Conservation (phyloP, 179 eudicot species). For the Camellia oleifera region DNA sequence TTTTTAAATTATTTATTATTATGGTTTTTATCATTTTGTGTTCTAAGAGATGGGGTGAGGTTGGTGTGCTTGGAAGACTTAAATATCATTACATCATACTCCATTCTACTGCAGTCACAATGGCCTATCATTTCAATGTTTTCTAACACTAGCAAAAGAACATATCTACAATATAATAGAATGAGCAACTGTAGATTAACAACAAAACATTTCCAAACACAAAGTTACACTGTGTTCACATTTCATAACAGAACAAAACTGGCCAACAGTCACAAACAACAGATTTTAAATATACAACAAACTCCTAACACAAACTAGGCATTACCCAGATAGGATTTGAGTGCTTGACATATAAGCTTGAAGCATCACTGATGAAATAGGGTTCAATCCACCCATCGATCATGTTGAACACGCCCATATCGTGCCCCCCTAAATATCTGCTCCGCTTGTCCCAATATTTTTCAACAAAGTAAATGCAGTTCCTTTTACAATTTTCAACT, state of each 20-base stretch:
- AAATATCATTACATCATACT: too few relatives aligned
- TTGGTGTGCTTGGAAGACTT: too few relatives aligned
- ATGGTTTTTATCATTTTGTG: too few relatives aligned
- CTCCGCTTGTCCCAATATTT: conserved; percentile 20
- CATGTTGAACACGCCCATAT: conserved; percentile 18
- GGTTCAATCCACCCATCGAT: background rate
- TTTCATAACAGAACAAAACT: background rate
- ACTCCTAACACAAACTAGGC: conserved; percentile 17
- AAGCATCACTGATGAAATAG: conserved; percentile 5
- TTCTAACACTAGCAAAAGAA: background rate
- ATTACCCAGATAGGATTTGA: conserved; percentile 21
- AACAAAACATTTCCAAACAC: conserved; percentile 5
- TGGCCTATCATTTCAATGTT: background rate
- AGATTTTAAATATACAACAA: background rate
- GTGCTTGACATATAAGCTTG: background rate
- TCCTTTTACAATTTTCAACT: conserved; percentile 13
- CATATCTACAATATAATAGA: background rate
- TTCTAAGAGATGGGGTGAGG: too few relatives aligned
- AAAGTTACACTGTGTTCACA: background rate
- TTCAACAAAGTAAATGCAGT: conserved; percentile 19
- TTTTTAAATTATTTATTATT: too few relatives aligned
- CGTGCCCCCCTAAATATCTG: conserved; percentile 9
- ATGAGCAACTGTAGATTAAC: background rate
- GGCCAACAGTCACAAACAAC: background rate
- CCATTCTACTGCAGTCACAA: too few relatives aligned